These are phyloP conservation scores for Ogataea salicorniae DNA, from an alignment of 805 yeast species.

Conservation along the genomic window DNA sequence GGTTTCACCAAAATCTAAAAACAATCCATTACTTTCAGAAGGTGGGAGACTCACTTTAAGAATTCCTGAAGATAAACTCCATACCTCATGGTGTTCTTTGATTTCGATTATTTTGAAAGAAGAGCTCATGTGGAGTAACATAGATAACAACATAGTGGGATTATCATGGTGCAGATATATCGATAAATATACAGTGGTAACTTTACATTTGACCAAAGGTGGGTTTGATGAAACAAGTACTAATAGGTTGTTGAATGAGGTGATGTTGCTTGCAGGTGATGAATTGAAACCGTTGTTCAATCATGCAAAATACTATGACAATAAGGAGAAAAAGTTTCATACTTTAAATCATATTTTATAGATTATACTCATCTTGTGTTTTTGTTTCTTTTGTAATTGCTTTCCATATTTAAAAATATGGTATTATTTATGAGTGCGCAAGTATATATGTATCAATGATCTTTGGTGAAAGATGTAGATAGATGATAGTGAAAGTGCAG, in stretches of 20 bases:
- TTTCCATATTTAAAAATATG: too few species aligned
- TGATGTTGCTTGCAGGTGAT: slow-evolving; percentile 11
- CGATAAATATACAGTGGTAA: slow-evolving; percentile 6
- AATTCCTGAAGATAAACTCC: slow-evolving; percentile 12
- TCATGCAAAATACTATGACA: slow-evolving; percentile 14
- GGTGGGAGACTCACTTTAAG: slow-evolving; percentile 14
- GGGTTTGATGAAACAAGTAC: slow-evolving; percentile 12
- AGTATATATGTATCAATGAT: too few species aligned
- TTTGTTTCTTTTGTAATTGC: too few species aligned
- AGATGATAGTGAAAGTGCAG: too few species aligned
- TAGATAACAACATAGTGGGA: slow-evolving; percentile 16
- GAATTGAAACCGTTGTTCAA: slow-evolving; percentile 16
- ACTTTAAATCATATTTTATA: slow-evolving; percentile 8
- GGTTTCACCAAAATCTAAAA: slow-evolving; percentile 13
- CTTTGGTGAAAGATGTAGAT: neutral
- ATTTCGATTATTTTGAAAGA: slow-evolving; percentile 12
- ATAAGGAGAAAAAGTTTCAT: slow-evolving; percentile 13
- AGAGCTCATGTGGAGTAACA: slow-evolving; percentile 15
- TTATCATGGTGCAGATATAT: slow-evolving; percentile 14
- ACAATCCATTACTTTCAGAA: slow-evolving; percentile 15
- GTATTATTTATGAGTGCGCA: too few species aligned
- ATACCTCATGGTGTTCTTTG: slow-evolving; percentile 11
- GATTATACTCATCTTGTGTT: too few species aligned
- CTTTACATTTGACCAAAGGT: slow-evolving; percentile 11
- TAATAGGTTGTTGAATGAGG: slow-evolving; percentile 12